A percentile compares a stretch with the other conserved stretches of the same genome.
phyloP scores from a whole-genome alignment of 1,284 basidiomycete species.

The Rhodotorula sp. region DNA sequence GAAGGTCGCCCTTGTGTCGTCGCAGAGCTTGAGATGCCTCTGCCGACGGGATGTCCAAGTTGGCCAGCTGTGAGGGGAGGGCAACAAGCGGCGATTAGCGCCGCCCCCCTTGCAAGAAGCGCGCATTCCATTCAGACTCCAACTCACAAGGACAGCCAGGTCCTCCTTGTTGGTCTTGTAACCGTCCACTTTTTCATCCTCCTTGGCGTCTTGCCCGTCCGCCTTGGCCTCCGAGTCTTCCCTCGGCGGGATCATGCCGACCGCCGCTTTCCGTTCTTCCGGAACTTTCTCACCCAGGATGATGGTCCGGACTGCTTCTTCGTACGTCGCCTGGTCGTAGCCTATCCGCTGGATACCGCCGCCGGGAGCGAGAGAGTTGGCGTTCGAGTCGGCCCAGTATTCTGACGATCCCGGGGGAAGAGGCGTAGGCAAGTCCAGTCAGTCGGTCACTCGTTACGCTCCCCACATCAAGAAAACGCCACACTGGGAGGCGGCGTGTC shows the following conservation, averaged over 20 bases:
- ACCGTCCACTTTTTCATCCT: not conserved
- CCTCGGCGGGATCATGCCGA: not conserved
- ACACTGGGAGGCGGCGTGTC: too few relatives aligned
- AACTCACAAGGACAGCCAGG: conserved; percentile 3
- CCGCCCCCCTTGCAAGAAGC: too few relatives aligned
- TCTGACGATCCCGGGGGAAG: conserved; percentile 1
- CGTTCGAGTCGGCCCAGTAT: conserved; percentile 29
- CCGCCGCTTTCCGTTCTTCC: not conserved
- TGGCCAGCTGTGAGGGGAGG: not conserved
- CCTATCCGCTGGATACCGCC: conserved; percentile 31
- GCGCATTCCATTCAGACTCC: too few relatives aligned
- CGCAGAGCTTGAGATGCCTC: not conserved
- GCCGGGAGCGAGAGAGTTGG: conserved; percentile 20
- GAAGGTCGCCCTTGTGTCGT: conserved; percentile 7
- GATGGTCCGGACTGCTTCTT: conserved; percentile 27
- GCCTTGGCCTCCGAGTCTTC: not conserved
- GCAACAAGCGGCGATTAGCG: too few relatives aligned
- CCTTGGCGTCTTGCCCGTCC: not conserved
- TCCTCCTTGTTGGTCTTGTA: conserved; percentile 17
- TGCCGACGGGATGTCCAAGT: not conserved
- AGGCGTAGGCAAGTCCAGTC: too few relatives aligned
- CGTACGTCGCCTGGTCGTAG: conserved; percentile 31
- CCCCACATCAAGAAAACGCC: not conserved
- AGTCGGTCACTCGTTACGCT: not conserved
- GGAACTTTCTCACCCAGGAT: conserved; percentile 2